These are phyloP conservation scores for Pestalotiopsis sp. DNA, from an alignment of 2,329 filamentous ascomycete species.

Conservation along the genomic window DNA sequence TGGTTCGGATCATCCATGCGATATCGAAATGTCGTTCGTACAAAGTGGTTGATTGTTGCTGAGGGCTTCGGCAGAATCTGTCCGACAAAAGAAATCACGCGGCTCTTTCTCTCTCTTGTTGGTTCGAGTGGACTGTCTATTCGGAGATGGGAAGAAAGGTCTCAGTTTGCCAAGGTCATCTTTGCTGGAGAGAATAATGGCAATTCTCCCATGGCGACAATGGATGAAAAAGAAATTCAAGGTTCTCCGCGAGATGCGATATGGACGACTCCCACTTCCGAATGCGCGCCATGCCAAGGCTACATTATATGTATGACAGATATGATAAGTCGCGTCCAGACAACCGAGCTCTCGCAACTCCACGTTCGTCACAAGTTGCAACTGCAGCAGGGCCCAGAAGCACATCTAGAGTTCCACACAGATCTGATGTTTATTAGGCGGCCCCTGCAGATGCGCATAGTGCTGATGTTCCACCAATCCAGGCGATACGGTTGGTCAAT, in stretches of 20 bases:
- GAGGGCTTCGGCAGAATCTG: not conserved
- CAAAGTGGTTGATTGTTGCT: not conserved
- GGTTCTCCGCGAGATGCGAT: not conserved
- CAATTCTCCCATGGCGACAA: not conserved
- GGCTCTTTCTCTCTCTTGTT: not conserved
- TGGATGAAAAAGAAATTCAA: not conserved
- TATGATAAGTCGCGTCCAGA: not conserved
- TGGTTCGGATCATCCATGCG: not conserved
- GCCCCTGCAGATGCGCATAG: not conserved
- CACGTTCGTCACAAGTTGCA: not conserved
- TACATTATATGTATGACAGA: not conserved
- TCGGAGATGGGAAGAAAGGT: not conserved
- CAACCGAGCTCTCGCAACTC: not conserved
- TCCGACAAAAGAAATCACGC: not conserved
- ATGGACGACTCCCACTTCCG: not conserved
- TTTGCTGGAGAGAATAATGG: not conserved
- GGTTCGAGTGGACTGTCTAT: not conserved
- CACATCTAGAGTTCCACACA: not conserved
- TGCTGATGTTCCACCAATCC: slow-evolving; percentile 9
- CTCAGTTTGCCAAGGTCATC: not conserved
- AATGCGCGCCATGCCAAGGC: not conserved
- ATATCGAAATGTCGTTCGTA: not conserved
- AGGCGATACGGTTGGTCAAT: not conserved
- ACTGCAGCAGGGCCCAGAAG: not conserved
- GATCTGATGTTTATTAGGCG: slow-evolving; percentile 8